These are phyloP conservation scores for Phytopythium cucurbitacearum DNA, from an alignment of 352 stramenopile species.

Conservation along the genomic window DNA sequence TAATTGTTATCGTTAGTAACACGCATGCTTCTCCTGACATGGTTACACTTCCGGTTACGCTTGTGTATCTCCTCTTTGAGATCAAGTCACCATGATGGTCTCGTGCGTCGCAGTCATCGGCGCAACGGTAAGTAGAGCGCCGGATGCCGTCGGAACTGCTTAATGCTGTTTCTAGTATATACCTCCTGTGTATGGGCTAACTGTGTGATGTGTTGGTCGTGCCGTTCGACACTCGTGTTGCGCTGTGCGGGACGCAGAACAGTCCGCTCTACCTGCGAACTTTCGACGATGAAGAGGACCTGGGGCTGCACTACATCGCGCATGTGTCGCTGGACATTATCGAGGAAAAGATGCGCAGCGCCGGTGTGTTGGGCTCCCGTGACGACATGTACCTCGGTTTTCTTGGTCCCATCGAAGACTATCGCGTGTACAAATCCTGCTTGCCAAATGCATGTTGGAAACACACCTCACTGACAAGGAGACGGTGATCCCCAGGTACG, in stretches of 20 bases:
- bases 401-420: conserved; percentile 82
- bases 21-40: not conserved
- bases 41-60: not conserved
- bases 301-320: conserved; percentile 85
- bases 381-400: conserved; percentile 88
- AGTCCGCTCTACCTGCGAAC: conserved; percentile 80
- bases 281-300: conserved; percentile 81
- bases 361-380: conserved; percentile 44
- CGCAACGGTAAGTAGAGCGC: conserved; percentile 48
- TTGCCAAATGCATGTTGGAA: too few species aligned
- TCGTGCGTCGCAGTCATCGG: conserved; percentile 76
- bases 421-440: conserved; percentile 48
- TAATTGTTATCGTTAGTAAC: not conserved
- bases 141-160: too few species aligned
- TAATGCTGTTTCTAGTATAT: too few species aligned
- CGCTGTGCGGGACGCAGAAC: conserved; percentile 27
- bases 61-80: not conserved
- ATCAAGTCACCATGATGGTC: conserved; percentile 49
- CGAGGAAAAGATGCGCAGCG: conserved; percentile 66
- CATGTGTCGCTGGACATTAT: conserved; percentile 84
- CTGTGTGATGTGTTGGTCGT: too few species aligned
- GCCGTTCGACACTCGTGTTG: not conserved
- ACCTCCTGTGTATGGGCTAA: too few species aligned
- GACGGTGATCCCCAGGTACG: conserved; percentile 30
- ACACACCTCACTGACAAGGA: too few species aligned